Percentiles rank a stretch among this genome's conserved stretches.
Conservation (phyloP, 305 asterid species). For the Fraxinus albicans region DNA sequence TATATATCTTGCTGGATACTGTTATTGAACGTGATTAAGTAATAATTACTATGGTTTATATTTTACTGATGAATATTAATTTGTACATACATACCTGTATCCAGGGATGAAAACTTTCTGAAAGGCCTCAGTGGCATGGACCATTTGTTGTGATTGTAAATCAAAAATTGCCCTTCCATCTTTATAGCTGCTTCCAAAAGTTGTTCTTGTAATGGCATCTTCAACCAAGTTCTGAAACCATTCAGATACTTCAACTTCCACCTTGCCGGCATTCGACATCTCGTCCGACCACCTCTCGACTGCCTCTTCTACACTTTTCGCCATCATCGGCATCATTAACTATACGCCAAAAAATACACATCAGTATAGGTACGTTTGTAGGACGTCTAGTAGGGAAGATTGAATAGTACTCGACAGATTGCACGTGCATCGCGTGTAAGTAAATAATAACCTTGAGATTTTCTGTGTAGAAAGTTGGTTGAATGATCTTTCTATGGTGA, state of each 20-base stretch:
- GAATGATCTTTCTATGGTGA: slow-evolving; percentile 83
- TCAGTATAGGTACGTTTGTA: neutral
- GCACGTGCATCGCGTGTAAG: neutral
- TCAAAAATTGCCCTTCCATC: slow-evolving; percentile 57
- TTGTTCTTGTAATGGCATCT: slow-evolving; percentile 69
- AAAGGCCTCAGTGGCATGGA: slow-evolving; percentile 83
- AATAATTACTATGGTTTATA: neutral
- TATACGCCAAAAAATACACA: slow-evolving; percentile 8
- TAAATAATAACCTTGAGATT: slow-evolving; percentile 64
- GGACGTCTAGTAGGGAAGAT: neutral
- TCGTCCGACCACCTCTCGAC: slow-evolving; percentile 57
- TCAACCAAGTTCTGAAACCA: slow-evolving; percentile 74
- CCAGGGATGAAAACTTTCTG: slow-evolving; percentile 86
- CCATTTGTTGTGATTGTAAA: slow-evolving; percentile 59
- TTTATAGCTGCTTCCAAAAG: slow-evolving; percentile 79
- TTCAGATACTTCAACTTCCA: slow-evolving; percentile 65
- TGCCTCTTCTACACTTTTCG: slow-evolving; percentile 56
- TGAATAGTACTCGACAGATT: neutral
- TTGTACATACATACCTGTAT: slow-evolving; percentile 31
- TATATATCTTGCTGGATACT: neutral
- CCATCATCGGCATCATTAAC: slow-evolving; percentile 89
- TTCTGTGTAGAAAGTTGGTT: slow-evolving; percentile 80
- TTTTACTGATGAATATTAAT: neutral
- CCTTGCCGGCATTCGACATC: slow-evolving; percentile 47
- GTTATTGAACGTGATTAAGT: neutral